These are phyloP conservation scores for Candida tropicalis DNA, from an alignment of 1,139 yeast species.

Conservation along the genomic window DNA sequence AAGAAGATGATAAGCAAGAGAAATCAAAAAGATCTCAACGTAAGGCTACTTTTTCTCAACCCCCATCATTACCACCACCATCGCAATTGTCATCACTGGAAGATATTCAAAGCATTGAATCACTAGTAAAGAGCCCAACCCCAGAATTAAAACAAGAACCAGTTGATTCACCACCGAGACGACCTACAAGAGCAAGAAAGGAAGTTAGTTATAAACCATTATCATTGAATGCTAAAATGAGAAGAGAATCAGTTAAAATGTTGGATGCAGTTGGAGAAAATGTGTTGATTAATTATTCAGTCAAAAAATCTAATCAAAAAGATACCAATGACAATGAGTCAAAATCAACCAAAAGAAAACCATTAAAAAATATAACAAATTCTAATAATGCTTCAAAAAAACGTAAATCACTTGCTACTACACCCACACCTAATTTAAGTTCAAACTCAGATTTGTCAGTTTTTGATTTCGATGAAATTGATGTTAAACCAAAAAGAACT, in stretches of 20 bases:
- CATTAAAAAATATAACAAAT: conserved; percentile 24
- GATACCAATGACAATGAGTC: neutral
- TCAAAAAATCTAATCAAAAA: conserved; percentile 24
- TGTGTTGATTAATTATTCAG: conserved; percentile 42
- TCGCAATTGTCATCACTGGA: neutral
- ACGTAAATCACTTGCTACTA: conserved; percentile 8
- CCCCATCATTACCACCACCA: neutral
- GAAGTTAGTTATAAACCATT: conserved; percentile 71
- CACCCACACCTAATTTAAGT: neutral
- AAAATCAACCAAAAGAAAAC: conserved; percentile 18
- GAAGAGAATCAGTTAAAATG: conserved; percentile 64
- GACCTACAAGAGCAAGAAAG: conserved; percentile 21
- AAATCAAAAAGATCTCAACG: neutral
- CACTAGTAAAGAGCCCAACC: neutral
- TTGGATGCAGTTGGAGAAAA: conserved; percentile 54
- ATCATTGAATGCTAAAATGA: conserved; percentile 66
- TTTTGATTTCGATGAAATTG: conserved; percentile 31
- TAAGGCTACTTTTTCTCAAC: too few species aligned
- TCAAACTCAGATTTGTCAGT: conserved; percentile 22
- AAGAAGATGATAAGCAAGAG: neutral
- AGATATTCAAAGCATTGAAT: neutral
- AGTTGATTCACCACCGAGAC: conserved; percentile 5
- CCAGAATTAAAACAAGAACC: conserved; percentile 3
- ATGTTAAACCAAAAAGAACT: conserved; percentile 11
- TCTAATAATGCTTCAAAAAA: conserved; percentile 11